Evolutionary conservation across 208 protist species (phyloP), one percentile per base, ranked within the genome.

Genomic region (Leishmania turanica): DNA sequence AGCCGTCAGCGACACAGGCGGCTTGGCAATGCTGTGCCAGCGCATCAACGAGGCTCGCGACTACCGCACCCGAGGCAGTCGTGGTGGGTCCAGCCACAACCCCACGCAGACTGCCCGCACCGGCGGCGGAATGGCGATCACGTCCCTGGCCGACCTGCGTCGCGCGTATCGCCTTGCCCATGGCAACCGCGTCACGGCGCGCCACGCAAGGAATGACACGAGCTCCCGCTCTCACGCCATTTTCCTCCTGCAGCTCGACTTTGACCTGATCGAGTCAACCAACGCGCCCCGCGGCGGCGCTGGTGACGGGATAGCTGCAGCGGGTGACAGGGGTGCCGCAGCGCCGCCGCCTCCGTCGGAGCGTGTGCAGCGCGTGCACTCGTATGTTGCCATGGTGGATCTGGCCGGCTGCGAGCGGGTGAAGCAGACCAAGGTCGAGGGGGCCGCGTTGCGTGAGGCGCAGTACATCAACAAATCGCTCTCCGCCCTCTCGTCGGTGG

Each of bases 391-490:
- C 31, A 89, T 99, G 80, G 99, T 99, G 11, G 99, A 99, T 89
- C 90, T 99, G 9, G 99, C 99, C 1, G 99, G 99, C 17, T 98
- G 96, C 45, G 99, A 99, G 92, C 94, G 98, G 47, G 85, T 95
- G 27, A 93, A 96, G 68, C 88, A 98, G 75, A 99, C 98, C 17
- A 90, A 95, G 81, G 94, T 96, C 42, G 90, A 94, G 74, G 94
- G 95, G 17, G 78, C 68, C 7, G 91, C 88, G 31, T 83, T 97
- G 72, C 87, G 90, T 34, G 94, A 98, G 89, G 96, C 95, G 24
- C 92, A 97, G 87, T 97, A 94, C 90, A 98, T 98, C 71, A 97
- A 98, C 88, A 94, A 95, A 73, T 98, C 94, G 17, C 94, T 98
- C 74, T 95, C 92, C 13, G 93, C 94, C 24, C 81, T 98, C 6